Conservation (phyloP, 805 yeast species). For the Trichomonascus vanleenenianus region DNA sequence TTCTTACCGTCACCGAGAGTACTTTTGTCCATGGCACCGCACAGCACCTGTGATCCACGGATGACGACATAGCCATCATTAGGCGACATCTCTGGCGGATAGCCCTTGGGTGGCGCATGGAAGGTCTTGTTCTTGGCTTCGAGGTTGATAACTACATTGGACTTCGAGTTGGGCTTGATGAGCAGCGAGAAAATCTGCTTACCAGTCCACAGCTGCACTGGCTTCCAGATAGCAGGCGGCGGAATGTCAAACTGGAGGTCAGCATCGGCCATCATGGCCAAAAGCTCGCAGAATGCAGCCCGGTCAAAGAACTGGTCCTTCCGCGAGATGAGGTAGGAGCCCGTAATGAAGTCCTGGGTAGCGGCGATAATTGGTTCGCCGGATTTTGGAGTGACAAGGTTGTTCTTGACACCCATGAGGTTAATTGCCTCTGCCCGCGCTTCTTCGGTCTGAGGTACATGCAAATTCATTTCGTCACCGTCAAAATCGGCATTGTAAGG, state of each 20-base stretch:
- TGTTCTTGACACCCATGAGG: conserved; percentile 95
- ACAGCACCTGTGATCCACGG: conserved; percentile 77
- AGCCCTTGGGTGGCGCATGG: conserved; percentile 61
- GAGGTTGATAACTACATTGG: conserved; percentile 78
- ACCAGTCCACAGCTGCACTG: conserved; percentile 91
- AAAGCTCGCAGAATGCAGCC: conserved; percentile 70
- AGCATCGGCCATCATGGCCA: conserved; percentile 96
- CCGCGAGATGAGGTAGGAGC: conserved; percentile 84
- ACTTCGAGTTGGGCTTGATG: conserved; percentile 68
- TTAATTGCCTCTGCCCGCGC: conserved; percentile 98
- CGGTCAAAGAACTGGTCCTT: conserved; percentile 92
- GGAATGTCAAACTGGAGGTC: conserved; percentile 83
- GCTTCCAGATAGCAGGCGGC: conserved; percentile 90
- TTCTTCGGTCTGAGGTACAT: conserved; percentile 98
- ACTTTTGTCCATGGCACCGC: conserved; percentile 97
- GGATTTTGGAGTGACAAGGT: conserved; percentile 88
- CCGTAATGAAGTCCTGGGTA: conserved; percentile 98
- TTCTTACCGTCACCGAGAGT: conserved; percentile 97
- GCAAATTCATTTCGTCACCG: conserved; percentile 98
- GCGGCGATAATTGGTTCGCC: conserved; percentile 99
- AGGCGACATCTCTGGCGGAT: conserved; percentile 91
- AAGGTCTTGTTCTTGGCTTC: conserved; percentile 94
- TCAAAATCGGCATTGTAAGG: conserved; percentile 99
- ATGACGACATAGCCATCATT: conserved; percentile 92
- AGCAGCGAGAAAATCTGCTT: conserved; percentile 87